Percentiles rank a stretch among this genome's conserved stretches.
Conservation (phyloP, 2,329 filamentous ascomycete genomes). For the Paradendryphiella salina region DNA sequence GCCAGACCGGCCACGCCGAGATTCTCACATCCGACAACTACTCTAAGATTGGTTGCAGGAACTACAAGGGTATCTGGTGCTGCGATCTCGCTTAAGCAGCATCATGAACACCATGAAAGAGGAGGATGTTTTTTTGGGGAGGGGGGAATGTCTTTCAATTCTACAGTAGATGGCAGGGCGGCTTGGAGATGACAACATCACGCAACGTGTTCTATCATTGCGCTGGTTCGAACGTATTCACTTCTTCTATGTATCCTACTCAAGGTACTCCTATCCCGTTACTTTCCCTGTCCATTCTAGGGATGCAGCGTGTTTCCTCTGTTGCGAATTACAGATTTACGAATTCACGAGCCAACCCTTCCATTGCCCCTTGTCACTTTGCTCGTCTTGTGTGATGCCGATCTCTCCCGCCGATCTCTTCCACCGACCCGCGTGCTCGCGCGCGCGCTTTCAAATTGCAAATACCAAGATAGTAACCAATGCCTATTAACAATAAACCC, state of each 20-base stretch:
- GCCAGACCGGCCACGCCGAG: constrained; percentile 40
- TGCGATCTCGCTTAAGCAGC: constrained; percentile 38
- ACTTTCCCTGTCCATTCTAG: constrained; percentile 10
- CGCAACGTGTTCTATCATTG: constrained; percentile 10
- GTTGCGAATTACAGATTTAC: constrained; percentile 15
- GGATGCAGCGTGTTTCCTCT: constrained; percentile 10
- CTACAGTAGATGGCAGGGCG: constrained; percentile 16
- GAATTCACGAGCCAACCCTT: constrained; percentile 13
- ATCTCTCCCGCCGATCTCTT: too few species aligned
- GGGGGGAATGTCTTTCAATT: constrained; percentile 4
- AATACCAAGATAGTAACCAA: too few species aligned
- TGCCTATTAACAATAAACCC: too few species aligned
- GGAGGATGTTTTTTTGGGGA: neutral
- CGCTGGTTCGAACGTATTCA: constrained; percentile 18
- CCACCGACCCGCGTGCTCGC: too few species aligned
- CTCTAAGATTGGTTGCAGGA: constrained; percentile 38
- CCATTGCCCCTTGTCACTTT: neutral
- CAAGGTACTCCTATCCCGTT: constrained; percentile 18
- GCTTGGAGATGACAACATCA: constrained; percentile 18
- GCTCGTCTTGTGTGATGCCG: neutral
- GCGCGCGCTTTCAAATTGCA: too few species aligned
- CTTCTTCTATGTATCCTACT: constrained; percentile 21
- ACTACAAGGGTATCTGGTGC: constrained; percentile 33
- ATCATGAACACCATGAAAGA: neutral
- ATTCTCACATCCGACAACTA: constrained; percentile 34